These are phyloP conservation scores for Eucalyptus sp. DNA, from an alignment of 345 rosid genomes.

Conservation along the genomic window DNA sequence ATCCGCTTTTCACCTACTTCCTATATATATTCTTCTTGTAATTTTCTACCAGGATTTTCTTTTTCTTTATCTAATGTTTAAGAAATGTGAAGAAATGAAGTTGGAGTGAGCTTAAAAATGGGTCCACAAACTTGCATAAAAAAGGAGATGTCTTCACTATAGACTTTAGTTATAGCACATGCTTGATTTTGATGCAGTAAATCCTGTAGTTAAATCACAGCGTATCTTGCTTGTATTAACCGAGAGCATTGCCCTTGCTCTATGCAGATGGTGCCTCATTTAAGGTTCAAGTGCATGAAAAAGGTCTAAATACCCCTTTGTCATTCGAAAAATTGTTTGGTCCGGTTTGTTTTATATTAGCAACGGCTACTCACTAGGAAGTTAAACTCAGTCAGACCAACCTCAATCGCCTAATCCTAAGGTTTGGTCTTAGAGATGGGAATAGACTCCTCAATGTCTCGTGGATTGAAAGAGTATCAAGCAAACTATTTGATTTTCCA, in stretches of 20 bases:
- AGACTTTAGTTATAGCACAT: too few relatives aligned
- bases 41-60: not conserved
- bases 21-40: not conserved
- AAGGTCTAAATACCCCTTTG: too few relatives aligned
- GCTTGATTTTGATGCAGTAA: too few relatives aligned
- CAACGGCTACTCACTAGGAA: too few relatives aligned
- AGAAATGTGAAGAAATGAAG: not conserved
- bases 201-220: too few relatives aligned
- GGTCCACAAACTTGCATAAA: not conserved
- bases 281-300: too few relatives aligned
- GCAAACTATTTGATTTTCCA: not conserved
- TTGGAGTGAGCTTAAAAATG: not conserved
- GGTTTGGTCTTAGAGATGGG: not conserved
- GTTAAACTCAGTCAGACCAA: not conserved
- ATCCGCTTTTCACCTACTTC: not conserved
- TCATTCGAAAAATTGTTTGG: too few relatives aligned
- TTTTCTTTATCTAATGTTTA: not conserved
- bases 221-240: too few relatives aligned
- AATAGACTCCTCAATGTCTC: not conserved
- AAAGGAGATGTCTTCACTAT: not conserved
- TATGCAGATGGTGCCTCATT: too few relatives aligned
- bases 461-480: not conserved
- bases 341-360: too few relatives aligned
- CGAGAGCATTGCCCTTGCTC: too few relatives aligned
- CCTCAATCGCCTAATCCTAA: not conserved